Evolutionary conservation across 306 rosid genomes (phyloP).

Genomic region (Rosa lucieae): DNA sequence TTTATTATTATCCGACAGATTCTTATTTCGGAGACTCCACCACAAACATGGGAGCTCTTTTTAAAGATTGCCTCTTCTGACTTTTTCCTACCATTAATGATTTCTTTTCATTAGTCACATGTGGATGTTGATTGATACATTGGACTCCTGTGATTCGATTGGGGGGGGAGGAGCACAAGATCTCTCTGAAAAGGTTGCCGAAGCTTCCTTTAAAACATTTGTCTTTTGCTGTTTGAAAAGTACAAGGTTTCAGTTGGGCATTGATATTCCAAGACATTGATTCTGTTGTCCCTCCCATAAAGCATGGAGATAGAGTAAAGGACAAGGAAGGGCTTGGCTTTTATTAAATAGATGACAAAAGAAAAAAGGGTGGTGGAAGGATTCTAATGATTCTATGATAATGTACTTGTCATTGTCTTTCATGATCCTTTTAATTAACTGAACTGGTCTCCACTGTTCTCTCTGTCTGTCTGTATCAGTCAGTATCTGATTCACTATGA

Average conservation of each 20-base stretch:
- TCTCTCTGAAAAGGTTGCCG: constrained; percentile 20
- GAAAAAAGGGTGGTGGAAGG: neutral
- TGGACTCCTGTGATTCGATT: neutral
- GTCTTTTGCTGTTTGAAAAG: constrained; percentile 25
- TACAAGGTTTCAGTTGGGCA: constrained; percentile 15
- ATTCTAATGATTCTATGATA: neutral
- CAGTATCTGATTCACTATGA: constrained; percentile 36
- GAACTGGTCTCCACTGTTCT: constrained; percentile 16
- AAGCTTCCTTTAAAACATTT: constrained; percentile 24
- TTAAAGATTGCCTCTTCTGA: constrained; percentile 6
- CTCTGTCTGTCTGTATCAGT: constrained; percentile 3
- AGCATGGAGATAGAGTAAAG: constrained; percentile 27
- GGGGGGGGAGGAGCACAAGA: constrained; percentile 9
- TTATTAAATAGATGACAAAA: constrained; percentile 12
- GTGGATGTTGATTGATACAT: constrained; percentile 18
- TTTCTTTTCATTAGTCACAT: constrained; percentile 18
- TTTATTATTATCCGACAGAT: constrained; percentile 30
- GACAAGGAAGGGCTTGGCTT: constrained; percentile 33
- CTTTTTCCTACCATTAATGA: constrained; percentile 16
- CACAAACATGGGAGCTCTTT: constrained; percentile 16
- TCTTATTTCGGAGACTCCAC: constrained; percentile 24
- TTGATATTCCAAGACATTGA: constrained; percentile 32
- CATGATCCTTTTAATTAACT: neutral
- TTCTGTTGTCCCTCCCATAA: constrained; percentile 30
- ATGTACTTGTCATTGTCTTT: neutral